Evolutionary conservation across 495 filamentous ascomycete species (phyloP).

Genomic region (Oidiodendron maius): DNA sequence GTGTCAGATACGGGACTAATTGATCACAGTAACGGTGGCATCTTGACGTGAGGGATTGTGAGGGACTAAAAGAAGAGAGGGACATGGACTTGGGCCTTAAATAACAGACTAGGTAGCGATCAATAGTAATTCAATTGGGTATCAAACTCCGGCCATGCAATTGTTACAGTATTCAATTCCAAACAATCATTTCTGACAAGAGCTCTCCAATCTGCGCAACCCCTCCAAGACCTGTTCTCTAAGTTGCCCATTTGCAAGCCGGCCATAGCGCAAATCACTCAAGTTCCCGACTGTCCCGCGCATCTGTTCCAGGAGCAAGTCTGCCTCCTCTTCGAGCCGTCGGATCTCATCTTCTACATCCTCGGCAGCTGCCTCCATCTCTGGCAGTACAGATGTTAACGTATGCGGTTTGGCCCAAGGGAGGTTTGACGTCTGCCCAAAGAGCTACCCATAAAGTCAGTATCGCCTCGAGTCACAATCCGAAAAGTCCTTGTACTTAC

Average conservation of each 20-base stretch:
- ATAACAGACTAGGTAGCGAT: conserved; percentile 14
- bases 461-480: neutral
- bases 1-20: conserved; percentile 12
- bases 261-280: conserved; percentile 80
- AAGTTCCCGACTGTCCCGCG: conserved; percentile 59
- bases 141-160: conserved; percentile 12
- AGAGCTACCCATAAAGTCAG: conserved; percentile 42
- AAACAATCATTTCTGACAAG: conserved; percentile 40
- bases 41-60: neutral
- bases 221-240: conserved; percentile 58
- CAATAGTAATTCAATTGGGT: conserved; percentile 22
- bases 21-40: neutral
- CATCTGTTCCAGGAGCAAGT: conserved; percentile 52
- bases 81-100: neutral
- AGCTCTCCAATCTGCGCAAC: conserved; percentile 53
- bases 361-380: conserved; percentile 59
- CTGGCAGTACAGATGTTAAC: conserved; percentile 55
- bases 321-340: conserved; percentile 57
- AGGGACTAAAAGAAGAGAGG: neutral
- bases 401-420: conserved; percentile 43
- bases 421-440: conserved; percentile 46
- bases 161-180: neutral
- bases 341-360: conserved; percentile 62
- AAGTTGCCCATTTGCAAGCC: conserved; percentile 54
- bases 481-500: conserved; percentile 32